Evolutionary conservation across 176 grass and related monocot genomes (phyloP).

Genomic region (Melocanna baccifera): DNA sequence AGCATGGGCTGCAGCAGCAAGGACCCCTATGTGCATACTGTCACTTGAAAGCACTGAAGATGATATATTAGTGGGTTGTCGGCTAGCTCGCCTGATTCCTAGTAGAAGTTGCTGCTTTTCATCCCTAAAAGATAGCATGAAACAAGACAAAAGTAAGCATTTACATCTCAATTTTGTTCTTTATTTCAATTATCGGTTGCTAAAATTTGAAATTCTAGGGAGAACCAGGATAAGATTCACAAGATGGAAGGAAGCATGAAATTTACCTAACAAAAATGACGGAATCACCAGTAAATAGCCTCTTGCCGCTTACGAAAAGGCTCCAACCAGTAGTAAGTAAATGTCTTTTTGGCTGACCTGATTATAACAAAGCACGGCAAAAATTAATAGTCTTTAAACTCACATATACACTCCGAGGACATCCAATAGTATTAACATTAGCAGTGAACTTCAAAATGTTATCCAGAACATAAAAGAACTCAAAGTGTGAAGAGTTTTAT

Average conservation of each 20-base stretch:
- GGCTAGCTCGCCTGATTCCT: constrained; percentile 80
- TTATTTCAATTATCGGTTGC: background rate
- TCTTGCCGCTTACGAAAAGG: constrained; percentile 93
- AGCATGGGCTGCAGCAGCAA: constrained; percentile 97
- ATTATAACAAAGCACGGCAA: constrained; percentile 22
- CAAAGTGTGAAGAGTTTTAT: background rate
- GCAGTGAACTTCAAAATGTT: background rate
- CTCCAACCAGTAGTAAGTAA: constrained; percentile 99
- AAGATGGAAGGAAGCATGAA: constrained; percentile 5
- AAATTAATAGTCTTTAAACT: constrained; percentile 27
- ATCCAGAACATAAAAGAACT: background rate
- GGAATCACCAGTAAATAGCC: constrained; percentile 93
- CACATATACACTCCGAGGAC: background rate
- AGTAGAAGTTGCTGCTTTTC: constrained; percentile 94
- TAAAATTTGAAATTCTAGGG: background rate
- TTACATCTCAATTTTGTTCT: background rate
- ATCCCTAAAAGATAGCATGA: constrained; percentile 50
- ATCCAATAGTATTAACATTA: background rate
- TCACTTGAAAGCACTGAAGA: constrained; percentile 96
- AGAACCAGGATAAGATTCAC: background rate
- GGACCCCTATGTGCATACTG: constrained; percentile 99
- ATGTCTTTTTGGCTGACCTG: constrained; percentile 96
- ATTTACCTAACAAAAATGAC: constrained; percentile 94
- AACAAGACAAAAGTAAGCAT: constrained; percentile 15
- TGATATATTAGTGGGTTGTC: constrained; percentile 86